These are phyloP conservation scores for Pichia scutulata DNA, from an alignment of 805 yeast genomes.

Conservation along the genomic window DNA sequence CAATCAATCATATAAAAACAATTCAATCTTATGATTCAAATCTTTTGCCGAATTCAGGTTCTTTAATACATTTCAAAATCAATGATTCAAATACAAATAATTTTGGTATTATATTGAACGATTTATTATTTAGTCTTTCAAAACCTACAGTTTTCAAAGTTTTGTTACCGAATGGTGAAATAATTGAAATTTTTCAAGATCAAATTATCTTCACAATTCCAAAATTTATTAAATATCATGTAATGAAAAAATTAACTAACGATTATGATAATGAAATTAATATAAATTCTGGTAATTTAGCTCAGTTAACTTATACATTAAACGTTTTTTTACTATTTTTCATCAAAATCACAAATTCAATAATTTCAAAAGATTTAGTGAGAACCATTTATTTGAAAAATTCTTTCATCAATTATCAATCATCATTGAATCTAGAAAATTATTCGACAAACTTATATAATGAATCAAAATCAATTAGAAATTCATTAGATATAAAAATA, in stretches of 20 bases:
- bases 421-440: conserved; percentile 5
- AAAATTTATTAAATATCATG: conserved; percentile 7
- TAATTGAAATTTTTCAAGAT: conserved; percentile 39
- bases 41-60: conserved; percentile 10
- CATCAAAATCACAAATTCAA: not conserved
- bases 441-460: conserved; percentile 1
- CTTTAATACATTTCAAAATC: conserved; percentile 11
- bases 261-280: not conserved
- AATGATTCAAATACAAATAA: not conserved
- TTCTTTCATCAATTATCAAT: conserved; percentile 11
- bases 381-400: conserved; percentile 6
- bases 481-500: conserved; percentile 5
- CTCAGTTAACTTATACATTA: conserved; percentile 5
- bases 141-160: conserved; percentile 4
- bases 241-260: not conserved
- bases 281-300: not conserved
- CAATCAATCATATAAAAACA: conserved; percentile 3
- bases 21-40: not conserved
- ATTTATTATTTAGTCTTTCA: conserved; percentile 7
- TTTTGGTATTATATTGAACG: conserved; percentile 14
- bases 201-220: conserved; percentile 33
- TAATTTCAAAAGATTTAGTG: conserved; percentile 6
- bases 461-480: conserved; percentile 8
- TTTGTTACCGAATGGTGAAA: conserved; percentile 35
- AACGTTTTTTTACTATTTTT: conserved; percentile 8